phyloP scores from a whole-genome alignment of 2,329 filamentous ascomycete species.

The Aureobasidium sp. region DNA sequence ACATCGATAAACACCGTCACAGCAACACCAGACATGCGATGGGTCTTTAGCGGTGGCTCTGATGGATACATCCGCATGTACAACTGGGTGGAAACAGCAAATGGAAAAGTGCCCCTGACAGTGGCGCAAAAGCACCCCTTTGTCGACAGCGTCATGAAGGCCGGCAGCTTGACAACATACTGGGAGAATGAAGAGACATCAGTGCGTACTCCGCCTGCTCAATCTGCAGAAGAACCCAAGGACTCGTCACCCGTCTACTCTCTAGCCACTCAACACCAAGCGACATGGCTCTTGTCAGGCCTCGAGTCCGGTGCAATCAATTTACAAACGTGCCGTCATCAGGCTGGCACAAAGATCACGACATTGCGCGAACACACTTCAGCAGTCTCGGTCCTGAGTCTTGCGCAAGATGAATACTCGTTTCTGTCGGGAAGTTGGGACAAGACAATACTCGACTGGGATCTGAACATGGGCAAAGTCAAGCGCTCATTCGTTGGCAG shows the following conservation, averaged over 20 bases:
- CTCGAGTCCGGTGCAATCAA: constrained; percentile 89
- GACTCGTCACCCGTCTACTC: constrained; percentile 81
- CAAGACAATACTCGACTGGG: constrained; percentile 90
- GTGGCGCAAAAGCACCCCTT: constrained; percentile 95
- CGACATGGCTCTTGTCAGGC: constrained; percentile 84
- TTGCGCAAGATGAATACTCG: constrained; percentile 77
- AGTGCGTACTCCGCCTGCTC: constrained; percentile 25
- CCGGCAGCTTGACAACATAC: constrained; percentile 87
- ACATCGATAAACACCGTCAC: constrained; percentile 92
- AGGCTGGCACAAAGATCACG: constrained; percentile 84
- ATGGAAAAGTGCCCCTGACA: constrained; percentile 85
- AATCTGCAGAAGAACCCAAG: constrained; percentile 42
- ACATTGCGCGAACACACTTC: constrained; percentile 78
- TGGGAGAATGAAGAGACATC: constrained; percentile 92
- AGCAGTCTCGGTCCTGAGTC: constrained; percentile 77
- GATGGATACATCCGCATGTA: constrained; percentile 97
- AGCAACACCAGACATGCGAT: constrained; percentile 86
- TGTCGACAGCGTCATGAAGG: constrained; percentile 93
- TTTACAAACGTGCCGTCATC: constrained; percentile 83
- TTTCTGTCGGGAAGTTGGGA: constrained; percentile 95
- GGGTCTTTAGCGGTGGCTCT: constrained; percentile 87
- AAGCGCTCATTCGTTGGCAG: constrained; percentile 68
- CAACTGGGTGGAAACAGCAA: constrained; percentile 89
- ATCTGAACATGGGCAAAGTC: constrained; percentile 75
- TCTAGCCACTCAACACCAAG: constrained; percentile 80